These are phyloP conservation scores for Saccharomycopsis oosterbeekiorum DNA, from an alignment of 805 yeast genomes.

Conservation along the genomic window DNA sequence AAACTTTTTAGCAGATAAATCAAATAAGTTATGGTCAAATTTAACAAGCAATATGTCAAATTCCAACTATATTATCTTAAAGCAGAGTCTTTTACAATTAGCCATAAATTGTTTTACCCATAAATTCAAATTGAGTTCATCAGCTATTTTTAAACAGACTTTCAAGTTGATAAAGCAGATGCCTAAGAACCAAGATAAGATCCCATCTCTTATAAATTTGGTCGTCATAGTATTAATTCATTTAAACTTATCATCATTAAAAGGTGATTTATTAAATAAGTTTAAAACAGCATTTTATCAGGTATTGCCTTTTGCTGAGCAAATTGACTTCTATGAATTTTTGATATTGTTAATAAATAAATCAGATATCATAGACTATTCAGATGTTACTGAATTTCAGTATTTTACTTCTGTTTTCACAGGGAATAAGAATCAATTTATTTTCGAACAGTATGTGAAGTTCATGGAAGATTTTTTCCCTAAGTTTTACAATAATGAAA, in stretches of 20 bases:
- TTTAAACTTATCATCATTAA: constrained; percentile 6
- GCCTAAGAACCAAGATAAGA: neutral
- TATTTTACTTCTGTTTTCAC: neutral
- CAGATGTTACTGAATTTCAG: neutral
- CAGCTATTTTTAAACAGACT: constrained; percentile 7
- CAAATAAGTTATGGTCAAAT: constrained; percentile 7
- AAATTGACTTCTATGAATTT: neutral
- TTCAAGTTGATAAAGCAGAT: constrained; percentile 10
- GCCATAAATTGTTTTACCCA: constrained; percentile 2
- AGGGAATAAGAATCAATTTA: neutral
- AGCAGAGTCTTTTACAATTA: constrained; percentile 4
- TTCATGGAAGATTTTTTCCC: neutral
- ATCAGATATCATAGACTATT: neutral
- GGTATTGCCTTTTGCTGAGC: neutral
- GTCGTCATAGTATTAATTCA: constrained; percentile 2
- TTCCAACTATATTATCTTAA: constrained; percentile 6
- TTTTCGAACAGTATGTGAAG: neutral
- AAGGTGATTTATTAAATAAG: constrained; percentile 5
- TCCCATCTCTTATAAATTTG: neutral
- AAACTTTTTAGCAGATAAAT: neutral
- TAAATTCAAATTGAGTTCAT: neutral
- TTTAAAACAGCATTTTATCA: constrained; percentile 8
- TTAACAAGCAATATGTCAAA: constrained; percentile 2
- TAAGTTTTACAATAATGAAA: neutral
- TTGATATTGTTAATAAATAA: neutral